Base-by-base conservation (phyloP, 148 eudicot genomes). In the Dysphania ambrosioides region DNA sequence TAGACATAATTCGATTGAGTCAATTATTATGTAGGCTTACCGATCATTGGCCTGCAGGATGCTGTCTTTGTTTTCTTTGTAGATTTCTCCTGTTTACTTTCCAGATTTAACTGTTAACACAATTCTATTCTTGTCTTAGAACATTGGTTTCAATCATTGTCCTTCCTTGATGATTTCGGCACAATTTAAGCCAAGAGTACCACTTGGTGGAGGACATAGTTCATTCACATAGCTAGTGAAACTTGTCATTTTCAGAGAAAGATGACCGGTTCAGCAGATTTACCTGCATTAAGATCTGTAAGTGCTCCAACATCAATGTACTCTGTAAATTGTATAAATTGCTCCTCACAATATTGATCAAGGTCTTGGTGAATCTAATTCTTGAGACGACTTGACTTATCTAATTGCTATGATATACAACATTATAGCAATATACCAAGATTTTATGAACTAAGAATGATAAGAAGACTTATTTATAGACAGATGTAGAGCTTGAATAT, bases 141-240 rank as follows among this genome's bases (percentile, higher is more conserved):
- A 89, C 78, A 70, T 91, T 51, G 83, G 87, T 47, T 91, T 94
- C 81, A 82, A 67, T 31, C 78, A 77, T 49, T 90, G 92, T 79
- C 89, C 96, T 21, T 83, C 83, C 77, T 81, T 92, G 88, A 68
- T 32, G 74, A 90, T 76, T 61, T 87, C 91, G 61, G 87, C 88
- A 41, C 78, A 24, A 59, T 94, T 90, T 75, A 87, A 70, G 83
- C 97, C 97, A 51, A 84, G 90, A 79, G 84, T 90, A 70, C 97
- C 97, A 60, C 88, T 92, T 60, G 93, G 88, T 77, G 96, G 93
- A 78, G 98, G 98, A 35, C 82, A 85, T 69, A 88, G 79, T 75
- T 90, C 89, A 19, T 94, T 86, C 80, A 53, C 75, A 23, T 88
- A 83, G 78, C 41, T 58, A 18, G 19, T 70, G 53, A 47, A 41